Evolutionary conservation across 2,329 filamentous ascomycete species (phyloP).

Genomic region (Pseudogymnoascus verrucosus): DNA sequence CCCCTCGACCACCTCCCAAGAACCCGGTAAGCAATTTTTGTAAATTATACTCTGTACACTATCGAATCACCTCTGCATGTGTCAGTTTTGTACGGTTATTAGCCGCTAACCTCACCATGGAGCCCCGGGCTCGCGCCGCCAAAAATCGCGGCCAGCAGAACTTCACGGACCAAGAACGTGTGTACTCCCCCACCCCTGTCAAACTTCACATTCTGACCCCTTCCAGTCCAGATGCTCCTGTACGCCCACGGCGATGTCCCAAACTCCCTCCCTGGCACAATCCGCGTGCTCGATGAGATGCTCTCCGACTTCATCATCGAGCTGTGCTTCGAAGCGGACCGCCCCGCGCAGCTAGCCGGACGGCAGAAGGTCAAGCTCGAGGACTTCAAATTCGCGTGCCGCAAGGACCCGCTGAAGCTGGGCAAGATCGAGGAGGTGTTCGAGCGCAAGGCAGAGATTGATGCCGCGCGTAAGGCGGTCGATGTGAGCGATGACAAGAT

Average conservation of each 20-base stretch:
- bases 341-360: conserved; percentile 75
- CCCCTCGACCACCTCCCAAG: neutral
- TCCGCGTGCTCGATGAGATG: conserved; percentile 86
- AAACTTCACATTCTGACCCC: conserved; percentile 15
- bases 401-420: conserved; percentile 75
- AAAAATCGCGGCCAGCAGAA: conserved; percentile 80
- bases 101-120: conserved; percentile 39
- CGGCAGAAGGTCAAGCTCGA: conserved; percentile 97
- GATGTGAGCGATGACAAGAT: conserved; percentile 59
- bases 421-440: conserved; percentile 86
- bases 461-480: conserved; percentile 70
- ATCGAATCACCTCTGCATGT: neutral
- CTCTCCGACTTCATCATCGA: conserved; percentile 95
- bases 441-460: conserved; percentile 80
- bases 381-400: conserved; percentile 91
- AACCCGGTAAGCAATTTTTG: neutral
- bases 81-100: neutral
- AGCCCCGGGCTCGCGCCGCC: conserved; percentile 67
- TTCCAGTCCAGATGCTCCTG: conserved; percentile 62
- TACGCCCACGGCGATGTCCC: conserved; percentile 73
- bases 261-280: conserved; percentile 72
- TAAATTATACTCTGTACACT: neutral
- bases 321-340: conserved; percentile 81
- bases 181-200: conserved; percentile 24
- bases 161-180: conserved; percentile 65